These are phyloP conservation scores for Helotiales sp. DNA, from an alignment of 2,329 filamentous ascomycete genomes.

Conservation along the genomic window DNA sequence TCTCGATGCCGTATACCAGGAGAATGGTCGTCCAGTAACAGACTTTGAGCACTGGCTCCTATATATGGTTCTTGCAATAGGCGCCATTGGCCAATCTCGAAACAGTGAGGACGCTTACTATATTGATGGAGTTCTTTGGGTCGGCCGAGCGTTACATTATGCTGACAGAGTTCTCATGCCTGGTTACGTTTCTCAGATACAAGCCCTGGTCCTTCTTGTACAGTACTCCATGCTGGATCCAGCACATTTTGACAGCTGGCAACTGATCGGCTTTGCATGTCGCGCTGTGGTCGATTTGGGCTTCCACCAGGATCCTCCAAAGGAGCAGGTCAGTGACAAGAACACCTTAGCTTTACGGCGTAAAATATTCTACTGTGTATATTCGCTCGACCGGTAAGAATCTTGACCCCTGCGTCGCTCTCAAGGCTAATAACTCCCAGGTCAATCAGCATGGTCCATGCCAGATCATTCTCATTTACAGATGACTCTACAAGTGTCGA, in stretches of 20 bases:
- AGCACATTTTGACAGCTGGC: constrained; percentile 91
- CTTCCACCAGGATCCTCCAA: constrained; percentile 86
- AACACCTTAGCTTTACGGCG: constrained; percentile 74
- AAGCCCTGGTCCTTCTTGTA: constrained; percentile 81
- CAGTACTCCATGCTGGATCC: constrained; percentile 91
- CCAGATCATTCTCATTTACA: constrained; percentile 87
- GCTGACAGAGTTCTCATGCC: constrained; percentile 83
- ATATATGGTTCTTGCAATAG: constrained; percentile 86
- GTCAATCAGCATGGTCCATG: constrained; percentile 84
- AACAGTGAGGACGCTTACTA: constrained; percentile 66
- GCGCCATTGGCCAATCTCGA: constrained; percentile 72
- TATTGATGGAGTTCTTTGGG: constrained; percentile 54
- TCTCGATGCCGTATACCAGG: constrained; percentile 79
- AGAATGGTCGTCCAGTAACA: constrained; percentile 57
- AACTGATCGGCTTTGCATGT: constrained; percentile 85
- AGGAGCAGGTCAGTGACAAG: constrained; percentile 66
- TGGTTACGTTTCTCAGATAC: constrained; percentile 81
- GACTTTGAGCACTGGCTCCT: constrained; percentile 82
- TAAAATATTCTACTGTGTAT: constrained; percentile 86
- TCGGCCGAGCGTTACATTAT: constrained; percentile 67
- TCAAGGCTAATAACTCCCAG: constrained; percentile 43
- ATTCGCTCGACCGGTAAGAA: constrained; percentile 78
- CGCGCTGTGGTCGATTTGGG: constrained; percentile 87
- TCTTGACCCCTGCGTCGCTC: not conserved
- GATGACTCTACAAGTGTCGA: constrained; percentile 83